A percentile compares a stretch with the other conserved stretches of the same genome.
phyloP scores from a whole-genome alignment of 768 basidiomycete genomes.

The Trametes cingulata region DNA sequence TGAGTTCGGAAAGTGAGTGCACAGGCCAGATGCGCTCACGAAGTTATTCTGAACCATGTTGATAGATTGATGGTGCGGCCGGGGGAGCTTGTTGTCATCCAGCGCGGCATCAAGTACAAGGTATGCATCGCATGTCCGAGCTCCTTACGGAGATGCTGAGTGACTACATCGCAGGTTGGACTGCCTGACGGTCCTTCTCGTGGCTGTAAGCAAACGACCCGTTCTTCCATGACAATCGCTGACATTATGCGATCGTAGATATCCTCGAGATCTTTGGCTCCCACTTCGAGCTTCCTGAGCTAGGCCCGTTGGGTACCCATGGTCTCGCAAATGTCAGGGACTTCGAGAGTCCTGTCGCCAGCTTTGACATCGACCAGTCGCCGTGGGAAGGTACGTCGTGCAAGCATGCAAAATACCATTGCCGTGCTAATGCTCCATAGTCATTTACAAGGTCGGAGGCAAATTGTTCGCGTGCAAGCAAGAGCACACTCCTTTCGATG shows the following conservation, averaged over 20 bases:
- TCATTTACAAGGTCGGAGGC: constrained; percentile 48
- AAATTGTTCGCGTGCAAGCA: constrained; percentile 55
- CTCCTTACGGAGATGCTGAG: neutral
- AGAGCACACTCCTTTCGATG: constrained; percentile 70
- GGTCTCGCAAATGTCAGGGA: constrained; percentile 68
- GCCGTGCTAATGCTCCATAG: constrained; percentile 32
- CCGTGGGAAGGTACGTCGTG: constrained; percentile 54
- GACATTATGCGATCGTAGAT: constrained; percentile 36
- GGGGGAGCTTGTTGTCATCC: constrained; percentile 66
- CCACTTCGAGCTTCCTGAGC: constrained; percentile 63
- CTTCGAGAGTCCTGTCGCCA: constrained; percentile 64
- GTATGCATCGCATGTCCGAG: too few species aligned
- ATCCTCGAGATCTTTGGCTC: constrained; percentile 65
- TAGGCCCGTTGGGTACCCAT: constrained; percentile 65
- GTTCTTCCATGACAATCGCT: neutral
- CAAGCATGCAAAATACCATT: constrained; percentile 45
- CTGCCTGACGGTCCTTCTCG: constrained; percentile 62
- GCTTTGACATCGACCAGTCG: constrained; percentile 64
- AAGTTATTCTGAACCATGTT: neutral
- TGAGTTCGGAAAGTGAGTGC: constrained; percentile 61
- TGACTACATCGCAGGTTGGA: constrained; percentile 36
- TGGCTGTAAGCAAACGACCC: constrained; percentile 47
- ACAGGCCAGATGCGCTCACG: neutral
- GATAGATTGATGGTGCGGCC: constrained; percentile 61
- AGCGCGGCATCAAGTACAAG: constrained; percentile 69